phyloP scores from a whole-genome alignment of 2,329 filamentous ascomycete genomes.

The Pseudocercospora musae region DNA sequence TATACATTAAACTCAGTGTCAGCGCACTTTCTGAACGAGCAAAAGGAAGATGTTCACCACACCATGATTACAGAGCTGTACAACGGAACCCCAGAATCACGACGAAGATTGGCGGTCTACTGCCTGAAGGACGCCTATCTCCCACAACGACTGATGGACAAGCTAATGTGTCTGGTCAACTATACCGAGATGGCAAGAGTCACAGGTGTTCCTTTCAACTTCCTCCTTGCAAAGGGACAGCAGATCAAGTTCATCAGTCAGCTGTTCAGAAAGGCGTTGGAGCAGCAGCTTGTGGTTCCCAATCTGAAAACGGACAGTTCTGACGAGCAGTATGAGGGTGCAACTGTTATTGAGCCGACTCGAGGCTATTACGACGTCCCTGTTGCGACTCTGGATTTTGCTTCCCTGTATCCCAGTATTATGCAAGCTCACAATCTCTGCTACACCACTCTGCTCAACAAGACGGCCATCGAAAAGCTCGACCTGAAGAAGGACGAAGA shows the following conservation, averaged over 20 bases:
- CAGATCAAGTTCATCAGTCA: constrained; percentile 98
- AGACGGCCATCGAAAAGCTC: constrained; percentile 71
- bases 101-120: constrained; percentile 87
- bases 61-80: constrained; percentile 99
- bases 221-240: constrained; percentile 83
- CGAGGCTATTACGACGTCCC: constrained; percentile 93
- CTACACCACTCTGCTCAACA: constrained; percentile 89
- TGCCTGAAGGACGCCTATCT: constrained; percentile 97
- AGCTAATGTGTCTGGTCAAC: constrained; percentile 96
- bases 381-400: constrained; percentile 96
- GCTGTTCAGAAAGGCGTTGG: constrained; percentile 87
- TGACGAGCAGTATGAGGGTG: constrained; percentile 94
- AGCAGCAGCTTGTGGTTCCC: constrained; percentile 91
- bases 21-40: constrained; percentile 90
- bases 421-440: constrained; percentile 98
- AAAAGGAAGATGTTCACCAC: constrained; percentile 98
- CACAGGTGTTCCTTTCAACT: constrained; percentile 97
- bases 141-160: constrained; percentile 91
- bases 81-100: constrained; percentile 91
- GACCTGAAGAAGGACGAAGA: constrained; percentile 82
- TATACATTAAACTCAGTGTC: constrained; percentile 97
- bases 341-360: constrained; percentile 93
- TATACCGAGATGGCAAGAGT: constrained; percentile 99
- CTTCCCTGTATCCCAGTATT: constrained; percentile 96
- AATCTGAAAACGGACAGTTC: constrained; percentile 67